Conservation (phyloP, 2,329 filamentous ascomycete genomes). For the Pseudogymnoascus sp. region DNA sequence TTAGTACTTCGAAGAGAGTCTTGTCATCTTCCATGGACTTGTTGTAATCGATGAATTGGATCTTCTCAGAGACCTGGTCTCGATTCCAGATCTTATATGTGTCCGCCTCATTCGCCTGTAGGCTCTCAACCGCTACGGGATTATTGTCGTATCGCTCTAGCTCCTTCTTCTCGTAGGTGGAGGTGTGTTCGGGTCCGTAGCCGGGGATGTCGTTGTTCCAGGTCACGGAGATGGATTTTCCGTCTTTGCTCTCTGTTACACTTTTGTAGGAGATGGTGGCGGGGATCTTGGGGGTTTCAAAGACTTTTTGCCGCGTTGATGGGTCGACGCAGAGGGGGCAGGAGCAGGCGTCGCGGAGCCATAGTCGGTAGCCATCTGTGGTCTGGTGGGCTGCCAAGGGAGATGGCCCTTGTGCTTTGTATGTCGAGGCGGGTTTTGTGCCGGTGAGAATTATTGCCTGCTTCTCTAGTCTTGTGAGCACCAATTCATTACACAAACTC, state of each 20-base stretch:
- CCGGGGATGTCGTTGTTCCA: slow-evolving; percentile 49
- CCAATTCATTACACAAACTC: not conserved
- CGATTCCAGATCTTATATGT: slow-evolving; percentile 35
- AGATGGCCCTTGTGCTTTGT: not conserved
- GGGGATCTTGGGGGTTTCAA: slow-evolving; percentile 59
- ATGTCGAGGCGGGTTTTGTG: not conserved
- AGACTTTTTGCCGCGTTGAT: slow-evolving; percentile 55
- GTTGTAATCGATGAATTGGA: slow-evolving; percentile 57
- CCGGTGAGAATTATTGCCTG: not conserved
- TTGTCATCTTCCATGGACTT: slow-evolving; percentile 59
- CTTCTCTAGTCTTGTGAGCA: not conserved
- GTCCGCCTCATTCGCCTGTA: not conserved
- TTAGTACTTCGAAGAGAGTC: slow-evolving; percentile 54
- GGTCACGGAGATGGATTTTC: slow-evolving; percentile 39
- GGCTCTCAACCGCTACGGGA: slow-evolving; percentile 13
- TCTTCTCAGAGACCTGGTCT: slow-evolving; percentile 37
- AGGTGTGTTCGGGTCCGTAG: slow-evolving; percentile 22
- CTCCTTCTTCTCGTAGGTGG: slow-evolving; percentile 16
- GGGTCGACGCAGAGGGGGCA: slow-evolving; percentile 52
- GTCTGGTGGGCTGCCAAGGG: not conserved
- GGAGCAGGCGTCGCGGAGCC: slow-evolving; percentile 51
- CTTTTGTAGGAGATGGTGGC: slow-evolving; percentile 34
- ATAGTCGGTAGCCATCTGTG: slow-evolving; percentile 17
- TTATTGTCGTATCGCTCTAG: slow-evolving; percentile 11
- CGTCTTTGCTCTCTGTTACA: slow-evolving; percentile 30